These are phyloP conservation scores for Oxyria digyna DNA, from an alignment of 148 eudicot genomes.

Conservation along the genomic window DNA sequence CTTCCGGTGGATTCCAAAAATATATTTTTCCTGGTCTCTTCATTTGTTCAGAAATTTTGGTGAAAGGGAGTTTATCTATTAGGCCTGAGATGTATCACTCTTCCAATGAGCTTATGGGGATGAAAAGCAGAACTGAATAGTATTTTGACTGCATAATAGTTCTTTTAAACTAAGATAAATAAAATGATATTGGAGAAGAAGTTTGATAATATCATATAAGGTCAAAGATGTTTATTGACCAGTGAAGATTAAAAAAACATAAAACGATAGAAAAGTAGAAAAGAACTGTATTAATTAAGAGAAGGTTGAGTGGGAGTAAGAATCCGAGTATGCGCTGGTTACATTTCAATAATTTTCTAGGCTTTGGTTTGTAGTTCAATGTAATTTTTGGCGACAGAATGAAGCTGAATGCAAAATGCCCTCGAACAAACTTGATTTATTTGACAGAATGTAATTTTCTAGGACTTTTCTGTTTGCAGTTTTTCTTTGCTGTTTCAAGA, in stretches of 20 bases:
- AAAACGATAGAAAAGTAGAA: background rate
- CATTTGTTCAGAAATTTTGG: background rate
- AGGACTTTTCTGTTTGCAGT: conserved; percentile 36
- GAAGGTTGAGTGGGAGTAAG: background rate
- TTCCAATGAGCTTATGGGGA: background rate
- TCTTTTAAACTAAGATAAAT: background rate
- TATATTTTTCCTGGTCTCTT: background rate
- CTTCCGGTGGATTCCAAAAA: background rate
- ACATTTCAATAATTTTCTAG: background rate
- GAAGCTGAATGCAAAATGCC: background rate
- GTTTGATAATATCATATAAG: too few relatives aligned
- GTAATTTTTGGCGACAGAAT: background rate
- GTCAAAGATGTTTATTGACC: too few relatives aligned
- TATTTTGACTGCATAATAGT: background rate
- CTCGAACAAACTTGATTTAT: background rate
- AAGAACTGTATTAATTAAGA: background rate
- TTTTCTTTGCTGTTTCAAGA: conserved; percentile 98
- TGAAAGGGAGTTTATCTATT: background rate
- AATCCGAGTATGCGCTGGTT: background rate
- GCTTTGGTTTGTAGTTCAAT: background rate
- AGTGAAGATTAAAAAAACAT: background rate
- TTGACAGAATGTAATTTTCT: background rate
- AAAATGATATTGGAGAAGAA: too few relatives aligned
- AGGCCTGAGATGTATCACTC: background rate
- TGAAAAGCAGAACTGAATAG: background rate